A percentile compares a stretch with the other conserved stretches of the same genome.
These are phyloP conservation scores for Fusarium metavorans DNA, from an alignment of 2,329 filamentous ascomycete genomes.

Conservation along the genomic window DNA sequence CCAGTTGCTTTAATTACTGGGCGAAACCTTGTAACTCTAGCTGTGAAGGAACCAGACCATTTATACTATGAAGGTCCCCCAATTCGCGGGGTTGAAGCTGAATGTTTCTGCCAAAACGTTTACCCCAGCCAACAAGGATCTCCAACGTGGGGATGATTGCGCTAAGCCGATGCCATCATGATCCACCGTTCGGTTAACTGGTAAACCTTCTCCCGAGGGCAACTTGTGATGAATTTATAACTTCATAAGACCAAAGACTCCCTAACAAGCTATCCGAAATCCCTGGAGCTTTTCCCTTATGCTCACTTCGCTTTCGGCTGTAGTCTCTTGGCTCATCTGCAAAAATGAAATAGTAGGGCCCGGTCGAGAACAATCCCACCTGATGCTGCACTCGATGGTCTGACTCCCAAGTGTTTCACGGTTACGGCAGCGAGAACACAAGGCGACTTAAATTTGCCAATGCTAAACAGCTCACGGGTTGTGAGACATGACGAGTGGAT, in stretches of 20 bases:
- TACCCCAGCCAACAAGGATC: slow-evolving; percentile 2
- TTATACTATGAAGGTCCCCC: not conserved
- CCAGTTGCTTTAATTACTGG: not conserved
- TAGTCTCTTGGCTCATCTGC: not conserved
- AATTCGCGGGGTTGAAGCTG: not conserved
- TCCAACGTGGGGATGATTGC: not conserved
- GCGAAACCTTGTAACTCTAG: not conserved
- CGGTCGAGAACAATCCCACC: not conserved
- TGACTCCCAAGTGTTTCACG: not conserved
- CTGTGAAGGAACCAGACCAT: no score
- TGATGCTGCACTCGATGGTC: not conserved
- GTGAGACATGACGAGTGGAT: not conserved
- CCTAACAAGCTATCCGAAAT: not conserved
- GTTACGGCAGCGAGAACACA: not conserved
- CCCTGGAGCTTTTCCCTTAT: not conserved
- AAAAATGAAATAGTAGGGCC: not conserved
- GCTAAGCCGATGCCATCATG: not conserved
- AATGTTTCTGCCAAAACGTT: slow-evolving; percentile 24
- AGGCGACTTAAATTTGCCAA: not conserved
- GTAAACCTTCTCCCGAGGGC: slow-evolving; percentile 9
- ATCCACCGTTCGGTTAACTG: not conserved
- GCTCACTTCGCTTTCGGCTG: not conserved
- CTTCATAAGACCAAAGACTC: not conserved
- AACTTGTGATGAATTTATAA: not conserved
- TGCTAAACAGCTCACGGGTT: not conserved